A percentile compares a stretch with the other conserved stretches of the same genome.
Conservation (phyloP, 805 yeast species). For the Yamadazyma sp. region DNA sequence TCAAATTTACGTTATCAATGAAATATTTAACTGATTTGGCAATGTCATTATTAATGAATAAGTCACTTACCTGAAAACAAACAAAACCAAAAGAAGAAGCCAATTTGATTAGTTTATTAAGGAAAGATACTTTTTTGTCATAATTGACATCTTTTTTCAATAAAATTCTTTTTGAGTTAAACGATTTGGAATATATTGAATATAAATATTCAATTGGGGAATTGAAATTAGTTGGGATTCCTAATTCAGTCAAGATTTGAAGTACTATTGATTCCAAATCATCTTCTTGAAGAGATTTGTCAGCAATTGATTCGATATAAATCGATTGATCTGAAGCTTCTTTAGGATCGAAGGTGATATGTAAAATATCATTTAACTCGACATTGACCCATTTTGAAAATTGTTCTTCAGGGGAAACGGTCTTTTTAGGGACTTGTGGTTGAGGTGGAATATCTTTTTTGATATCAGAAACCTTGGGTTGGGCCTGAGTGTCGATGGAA, state of each 20-base stretch:
- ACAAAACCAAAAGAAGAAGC: constrained; percentile 64
- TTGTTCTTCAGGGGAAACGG: constrained; percentile 11
- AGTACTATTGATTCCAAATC: constrained; percentile 51
- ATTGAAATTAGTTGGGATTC: constrained; percentile 31
- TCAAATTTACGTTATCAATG: constrained; percentile 15
- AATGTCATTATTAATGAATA: constrained; percentile 44
- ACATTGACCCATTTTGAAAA: constrained; percentile 40
- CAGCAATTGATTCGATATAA: constrained; percentile 21
- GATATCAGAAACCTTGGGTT: neutral
- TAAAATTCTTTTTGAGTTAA: constrained; percentile 40
- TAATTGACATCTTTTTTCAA: constrained; percentile 38
- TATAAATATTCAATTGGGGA: constrained; percentile 49
- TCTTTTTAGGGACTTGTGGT: neutral
- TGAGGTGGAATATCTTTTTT: neutral
- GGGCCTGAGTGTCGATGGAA: neutral
- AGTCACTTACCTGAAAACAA: constrained; percentile 66
- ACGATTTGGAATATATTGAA: constrained; percentile 42
- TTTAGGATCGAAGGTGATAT: constrained; percentile 27
- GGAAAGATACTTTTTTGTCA: constrained; percentile 33
- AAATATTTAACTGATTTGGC: constrained; percentile 23
- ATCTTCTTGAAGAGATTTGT: constrained; percentile 27
- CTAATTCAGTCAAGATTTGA: constrained; percentile 55
- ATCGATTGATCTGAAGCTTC: constrained; percentile 13
- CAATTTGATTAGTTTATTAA: constrained; percentile 48
- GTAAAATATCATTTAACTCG: constrained; percentile 36